Evolutionary conservation across 1,139 yeast species (phyloP).

Genomic region (Taphrina betulina): DNA sequence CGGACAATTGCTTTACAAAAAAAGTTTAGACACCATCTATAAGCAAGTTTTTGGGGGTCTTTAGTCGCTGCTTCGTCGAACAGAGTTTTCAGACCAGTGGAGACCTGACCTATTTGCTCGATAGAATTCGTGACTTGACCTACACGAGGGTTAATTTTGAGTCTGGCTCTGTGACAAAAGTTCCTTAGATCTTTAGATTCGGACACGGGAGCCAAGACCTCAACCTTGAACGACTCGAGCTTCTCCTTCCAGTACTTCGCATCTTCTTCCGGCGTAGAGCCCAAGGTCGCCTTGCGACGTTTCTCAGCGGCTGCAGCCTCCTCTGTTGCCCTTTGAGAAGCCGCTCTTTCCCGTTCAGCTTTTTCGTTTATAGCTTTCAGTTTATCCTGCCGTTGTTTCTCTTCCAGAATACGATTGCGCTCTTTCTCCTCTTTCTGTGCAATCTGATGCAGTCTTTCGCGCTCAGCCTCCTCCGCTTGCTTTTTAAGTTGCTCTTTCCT

Average conservation of each 20-base stretch:
- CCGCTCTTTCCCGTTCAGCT: constrained; percentile 18
- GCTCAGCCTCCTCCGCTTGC: constrained; percentile 30
- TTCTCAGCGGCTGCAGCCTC: constrained; percentile 39
- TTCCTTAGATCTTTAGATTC: constrained; percentile 50
- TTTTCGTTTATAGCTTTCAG: constrained; percentile 8
- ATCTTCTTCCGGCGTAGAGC: constrained; percentile 39
- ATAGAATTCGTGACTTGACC: constrained; percentile 83
- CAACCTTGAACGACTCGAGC: constrained; percentile 54
- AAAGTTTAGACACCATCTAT: constrained; percentile 72
- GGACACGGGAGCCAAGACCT: constrained; percentile 47
- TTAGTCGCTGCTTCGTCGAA: constrained; percentile 50
- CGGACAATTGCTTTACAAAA: constrained; percentile 80
- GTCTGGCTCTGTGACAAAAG: constrained; percentile 51
- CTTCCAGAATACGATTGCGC: constrained; percentile 37
- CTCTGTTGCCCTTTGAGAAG: constrained; percentile 37
- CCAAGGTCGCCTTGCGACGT: constrained; percentile 39
- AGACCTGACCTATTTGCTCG: constrained; percentile 56
- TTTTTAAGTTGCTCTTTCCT: constrained; percentile 16
- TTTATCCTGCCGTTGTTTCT: constrained; percentile 32
- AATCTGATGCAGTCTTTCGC: not conserved
- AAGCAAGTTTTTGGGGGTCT: constrained; percentile 48
- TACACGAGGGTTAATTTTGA: constrained; percentile 80
- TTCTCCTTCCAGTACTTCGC: constrained; percentile 39
- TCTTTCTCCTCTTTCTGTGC: constrained; percentile 28
- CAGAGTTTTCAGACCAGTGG: constrained; percentile 53